Base-by-base conservation (phyloP, 352 stramenopile genomes). In the Pythium biforme region DNA sequence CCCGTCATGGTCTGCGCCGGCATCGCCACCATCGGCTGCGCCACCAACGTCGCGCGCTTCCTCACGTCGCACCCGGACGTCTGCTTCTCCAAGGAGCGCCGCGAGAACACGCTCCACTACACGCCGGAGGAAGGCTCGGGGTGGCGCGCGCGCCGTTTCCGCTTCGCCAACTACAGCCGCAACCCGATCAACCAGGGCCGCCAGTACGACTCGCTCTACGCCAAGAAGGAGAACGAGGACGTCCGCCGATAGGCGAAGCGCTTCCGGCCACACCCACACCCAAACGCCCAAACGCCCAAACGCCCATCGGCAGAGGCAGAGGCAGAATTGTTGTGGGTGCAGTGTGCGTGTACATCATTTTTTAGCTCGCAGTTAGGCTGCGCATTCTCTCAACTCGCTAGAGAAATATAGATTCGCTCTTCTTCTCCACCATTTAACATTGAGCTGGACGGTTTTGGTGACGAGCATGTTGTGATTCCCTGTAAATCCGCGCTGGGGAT, bases 161-260 rank as follows among this genome's bases (percentile, higher is more conserved):
- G 75, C 40, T 76, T 86, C 59, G 77, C 77, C 20, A 86, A 83
- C 58, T 58, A 84, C 26, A 54, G 70, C 62, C 75, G 75, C 62
- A 86, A 86, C 69, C 74, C 73, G 50, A 86, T 86, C 64, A 86
- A 86, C 73, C 77, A 86, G 71, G 52, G 52, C 27, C 52, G 52
- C 52, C 52, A 59, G 52, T 59, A 46, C 45, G 43, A 62, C 15
- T 23, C 34, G 34, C 25, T 45, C 8, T 52, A 27, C n/a, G 46
- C 47, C 15, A 64, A 58, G 48, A 43, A 57, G 19, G 27, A 45
- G 33, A 58, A 54, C 27, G 47, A 54, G 23, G 26, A 25, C 19
- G 47, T 54, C 17, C 47, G 47, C 27, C 47, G 47, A 26, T 54
- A 54, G 39, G 37, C 37, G n/a, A n/a, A n/a, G n/a, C n/a, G n/a